A percentile compares a stretch with the other conserved stretches of the same genome.
These are phyloP conservation scores for Dendrobium catenatum DNA, from an alignment of 106 monocot genomes.

Conservation along the genomic window DNA sequence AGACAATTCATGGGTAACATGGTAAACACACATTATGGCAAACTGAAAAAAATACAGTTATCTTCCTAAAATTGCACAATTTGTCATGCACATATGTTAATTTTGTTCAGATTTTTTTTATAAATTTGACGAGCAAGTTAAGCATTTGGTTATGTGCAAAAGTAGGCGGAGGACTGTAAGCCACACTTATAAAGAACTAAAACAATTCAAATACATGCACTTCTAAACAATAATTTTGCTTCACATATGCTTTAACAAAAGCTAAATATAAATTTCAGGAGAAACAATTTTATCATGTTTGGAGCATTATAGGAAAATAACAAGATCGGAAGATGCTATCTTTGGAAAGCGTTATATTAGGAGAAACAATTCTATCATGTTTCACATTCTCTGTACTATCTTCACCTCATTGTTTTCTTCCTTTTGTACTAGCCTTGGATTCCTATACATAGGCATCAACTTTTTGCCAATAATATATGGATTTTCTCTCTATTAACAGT, in stretches of 20 bases:
- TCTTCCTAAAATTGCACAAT: not conserved
- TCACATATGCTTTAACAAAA: not conserved
- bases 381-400: no score
- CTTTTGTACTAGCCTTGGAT: no score
- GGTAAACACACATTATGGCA: not conserved
- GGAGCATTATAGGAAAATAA: no score
- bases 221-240: not conserved
- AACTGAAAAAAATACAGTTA: not conserved
- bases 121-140: not conserved
- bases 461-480: no score
- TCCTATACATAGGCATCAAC: no score
- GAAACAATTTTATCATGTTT: no score
- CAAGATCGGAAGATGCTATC: no score
- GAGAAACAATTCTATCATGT: no score
- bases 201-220: not conserved
- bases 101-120: not conserved
- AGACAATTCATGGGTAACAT: not conserved
- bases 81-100: not conserved
- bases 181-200: not conserved
- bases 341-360: no score
- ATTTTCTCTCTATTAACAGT: no score
- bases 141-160: not conserved
- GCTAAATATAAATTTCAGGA: no score
- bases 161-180: not conserved
- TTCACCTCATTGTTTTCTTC: no score